Conservation (phyloP, 2,329 filamentous ascomycete species). For the Hyphodiscus sp. region DNA sequence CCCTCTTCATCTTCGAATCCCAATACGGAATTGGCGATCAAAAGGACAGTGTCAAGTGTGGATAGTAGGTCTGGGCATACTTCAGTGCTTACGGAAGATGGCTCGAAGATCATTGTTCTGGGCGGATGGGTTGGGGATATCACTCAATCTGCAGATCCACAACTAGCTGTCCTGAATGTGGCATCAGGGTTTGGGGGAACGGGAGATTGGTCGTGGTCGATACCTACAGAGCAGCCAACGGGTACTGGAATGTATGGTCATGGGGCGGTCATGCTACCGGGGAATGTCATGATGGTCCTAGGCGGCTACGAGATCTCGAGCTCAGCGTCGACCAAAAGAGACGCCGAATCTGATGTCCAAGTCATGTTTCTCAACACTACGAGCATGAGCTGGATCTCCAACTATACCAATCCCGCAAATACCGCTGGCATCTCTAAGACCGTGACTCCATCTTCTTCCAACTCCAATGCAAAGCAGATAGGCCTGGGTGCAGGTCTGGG, state of each 20-base stretch:
- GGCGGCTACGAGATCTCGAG: conserved; percentile 50
- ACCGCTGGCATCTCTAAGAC: conserved; percentile 15
- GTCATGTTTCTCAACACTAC: conserved; percentile 54
- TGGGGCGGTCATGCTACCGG: conserved; percentile 55
- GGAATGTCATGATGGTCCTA: conserved; percentile 63
- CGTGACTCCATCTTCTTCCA: conserved; percentile 23
- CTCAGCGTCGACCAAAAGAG: conserved; percentile 30
- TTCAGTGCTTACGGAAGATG: conserved; percentile 73
- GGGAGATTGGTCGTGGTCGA: conserved; percentile 64
- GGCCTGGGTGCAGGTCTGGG: conserved; percentile 61
- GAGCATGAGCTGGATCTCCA: conserved; percentile 49
- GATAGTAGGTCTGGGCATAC: conserved; percentile 88
- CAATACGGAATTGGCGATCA: conserved; percentile 51
- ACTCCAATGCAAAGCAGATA: conserved; percentile 37
- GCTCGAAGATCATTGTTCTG: conserved; percentile 67
- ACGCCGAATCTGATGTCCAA: conserved; percentile 29
- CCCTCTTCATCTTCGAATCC: conserved; percentile 28
- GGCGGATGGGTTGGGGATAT: conserved; percentile 92
- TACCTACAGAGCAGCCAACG: conserved; percentile 44
- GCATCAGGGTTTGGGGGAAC: conserved; percentile 67
- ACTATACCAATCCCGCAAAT: conserved; percentile 44
- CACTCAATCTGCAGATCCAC: conserved; percentile 68
- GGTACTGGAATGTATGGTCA: conserved; percentile 53
- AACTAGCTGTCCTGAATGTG: conserved; percentile 70
- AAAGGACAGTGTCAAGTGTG: conserved; percentile 28